These are phyloP conservation scores for Uronychia binucleata DNA, from an alignment of 73 alveolate species.

Conservation along the genomic window DNA sequence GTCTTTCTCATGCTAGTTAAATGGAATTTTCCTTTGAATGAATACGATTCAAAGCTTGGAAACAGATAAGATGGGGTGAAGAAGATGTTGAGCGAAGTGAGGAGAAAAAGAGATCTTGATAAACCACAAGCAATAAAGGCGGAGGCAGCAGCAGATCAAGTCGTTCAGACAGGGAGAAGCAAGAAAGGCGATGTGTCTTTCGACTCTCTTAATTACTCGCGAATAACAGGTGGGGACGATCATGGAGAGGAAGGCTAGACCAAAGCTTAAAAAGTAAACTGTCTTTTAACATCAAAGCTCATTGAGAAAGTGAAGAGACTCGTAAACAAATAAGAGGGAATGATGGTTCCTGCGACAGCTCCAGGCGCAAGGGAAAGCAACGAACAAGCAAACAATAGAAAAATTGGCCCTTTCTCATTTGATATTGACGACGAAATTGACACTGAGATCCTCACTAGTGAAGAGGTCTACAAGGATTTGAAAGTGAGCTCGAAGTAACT, in stretches of 20 bases:
- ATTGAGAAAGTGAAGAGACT: slow-evolving; percentile 12
- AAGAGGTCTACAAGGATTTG: slow-evolving; percentile 69
- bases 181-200: slow-evolving; percentile 7
- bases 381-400: slow-evolving; percentile 22
- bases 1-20: not conserved
- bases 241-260: slow-evolving; percentile 9
- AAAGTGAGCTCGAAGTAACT: slow-evolving; percentile 8
- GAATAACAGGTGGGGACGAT: not conserved
- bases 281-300: not conserved
- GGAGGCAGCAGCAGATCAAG: not conserved
- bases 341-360: slow-evolving; percentile 8
- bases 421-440: slow-evolving; percentile 71
- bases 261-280: not conserved
- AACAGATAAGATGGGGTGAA: slow-evolving; percentile 41
- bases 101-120: slow-evolving; percentile 1
- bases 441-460: slow-evolving; percentile 68
- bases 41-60: slow-evolving; percentile 19
- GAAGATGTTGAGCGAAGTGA: slow-evolving; percentile 52
- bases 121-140: not conserved
- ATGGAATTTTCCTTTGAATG: slow-evolving; percentile 60
- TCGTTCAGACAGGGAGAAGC: not conserved
- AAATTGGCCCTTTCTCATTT: slow-evolving; percentile 68
- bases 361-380: slow-evolving; percentile 6
- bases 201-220: slow-evolving; percentile 1
- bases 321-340: not conserved